These are phyloP conservation scores for Sanghuangporus sanghuang DNA, from an alignment of 1,284 basidiomycete genomes.

Conservation along the genomic window DNA sequence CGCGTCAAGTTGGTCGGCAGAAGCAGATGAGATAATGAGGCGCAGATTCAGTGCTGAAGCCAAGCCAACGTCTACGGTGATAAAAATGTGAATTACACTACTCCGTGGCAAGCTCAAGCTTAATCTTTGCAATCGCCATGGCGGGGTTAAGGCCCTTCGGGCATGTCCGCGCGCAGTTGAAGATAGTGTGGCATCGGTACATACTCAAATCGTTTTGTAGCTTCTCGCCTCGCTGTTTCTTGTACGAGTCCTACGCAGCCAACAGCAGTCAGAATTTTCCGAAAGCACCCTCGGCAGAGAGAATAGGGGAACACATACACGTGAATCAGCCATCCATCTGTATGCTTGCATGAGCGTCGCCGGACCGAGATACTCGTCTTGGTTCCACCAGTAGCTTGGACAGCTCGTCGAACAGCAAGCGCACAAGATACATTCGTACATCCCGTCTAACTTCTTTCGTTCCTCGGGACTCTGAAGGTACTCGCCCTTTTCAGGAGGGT, in stretches of 20 bases:
- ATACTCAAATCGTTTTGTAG: conserved; percentile 94
- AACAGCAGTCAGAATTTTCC: neutral
- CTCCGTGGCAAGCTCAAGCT: conserved; percentile 80
- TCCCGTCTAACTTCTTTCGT: conserved; percentile 91
- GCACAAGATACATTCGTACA: conserved; percentile 95
- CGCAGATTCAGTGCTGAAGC: neutral
- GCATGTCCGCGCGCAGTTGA: conserved; percentile 92
- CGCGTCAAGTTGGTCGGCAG: neutral
- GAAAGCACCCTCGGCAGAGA: neutral
- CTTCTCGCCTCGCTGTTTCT: conserved; percentile 81
- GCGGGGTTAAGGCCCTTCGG: conserved; percentile 96
- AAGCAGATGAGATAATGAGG: neutral
- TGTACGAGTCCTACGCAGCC: conserved; percentile 64
- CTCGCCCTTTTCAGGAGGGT: conserved; percentile 77
- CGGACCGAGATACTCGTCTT: conserved; percentile 96
- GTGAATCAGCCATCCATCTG: conserved; percentile 97
- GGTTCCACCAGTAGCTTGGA: conserved; percentile 99
- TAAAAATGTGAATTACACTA: conserved; percentile 28
- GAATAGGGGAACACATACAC: conserved; percentile 44
- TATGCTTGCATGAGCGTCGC: conserved; percentile 95
- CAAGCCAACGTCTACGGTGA: neutral
- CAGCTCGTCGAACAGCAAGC: conserved; percentile 97
- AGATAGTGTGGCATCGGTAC: conserved; percentile 93
- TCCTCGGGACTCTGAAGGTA: conserved; percentile 90
- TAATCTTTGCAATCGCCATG: conserved; percentile 83